A percentile compares a stretch with the other conserved stretches of the same genome.
Evolutionary conservation across 306 rosid species (phyloP).

Genomic region (Malus fusca): DNA sequence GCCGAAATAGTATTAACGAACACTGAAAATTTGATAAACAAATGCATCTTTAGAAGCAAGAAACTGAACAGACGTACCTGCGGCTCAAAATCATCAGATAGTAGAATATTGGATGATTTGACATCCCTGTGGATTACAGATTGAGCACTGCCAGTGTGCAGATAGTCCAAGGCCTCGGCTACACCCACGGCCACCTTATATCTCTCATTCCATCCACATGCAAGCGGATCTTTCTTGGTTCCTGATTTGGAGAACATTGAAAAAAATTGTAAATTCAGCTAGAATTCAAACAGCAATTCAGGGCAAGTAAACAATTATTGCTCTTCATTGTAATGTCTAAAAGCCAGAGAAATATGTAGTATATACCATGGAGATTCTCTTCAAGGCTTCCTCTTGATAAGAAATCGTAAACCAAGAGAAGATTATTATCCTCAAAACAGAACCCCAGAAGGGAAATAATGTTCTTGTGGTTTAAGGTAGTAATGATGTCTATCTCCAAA

Average conservation of each 20-base stretch:
- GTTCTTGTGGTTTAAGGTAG: slow-evolving; percentile 73
- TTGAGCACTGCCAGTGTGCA: slow-evolving; percentile 53
- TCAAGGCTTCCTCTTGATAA: slow-evolving; percentile 94
- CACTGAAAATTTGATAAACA: slow-evolving; percentile 5
- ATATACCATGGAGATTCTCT: slow-evolving; percentile 83
- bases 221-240: slow-evolving; percentile 44
- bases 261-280: background rate
- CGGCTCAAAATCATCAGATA: slow-evolving; percentile 89
- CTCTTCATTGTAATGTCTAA: background rate
- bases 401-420: slow-evolving; percentile 89
- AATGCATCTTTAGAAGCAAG: background rate
- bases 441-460: slow-evolving; percentile 84
- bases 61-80: slow-evolving; percentile 41
- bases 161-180: slow-evolving; percentile 86
- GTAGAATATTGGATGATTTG: slow-evolving; percentile 74
- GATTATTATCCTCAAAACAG: slow-evolving; percentile 76
- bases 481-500: slow-evolving; percentile 82
- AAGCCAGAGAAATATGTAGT: background rate
- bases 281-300: background rate
- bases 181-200: slow-evolving; percentile 81
- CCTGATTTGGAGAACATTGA: slow-evolving; percentile 34
- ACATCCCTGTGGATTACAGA: slow-evolving; percentile 87
- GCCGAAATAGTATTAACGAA: slow-evolving; percentile 6
- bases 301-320: background rate
- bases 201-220: slow-evolving; percentile 86